A percentile compares a stretch with the other conserved stretches of the same genome.
These are phyloP conservation scores for Amanita pallidorosea DNA, from an alignment of 768 basidiomycete species.

Conservation along the genomic window DNA sequence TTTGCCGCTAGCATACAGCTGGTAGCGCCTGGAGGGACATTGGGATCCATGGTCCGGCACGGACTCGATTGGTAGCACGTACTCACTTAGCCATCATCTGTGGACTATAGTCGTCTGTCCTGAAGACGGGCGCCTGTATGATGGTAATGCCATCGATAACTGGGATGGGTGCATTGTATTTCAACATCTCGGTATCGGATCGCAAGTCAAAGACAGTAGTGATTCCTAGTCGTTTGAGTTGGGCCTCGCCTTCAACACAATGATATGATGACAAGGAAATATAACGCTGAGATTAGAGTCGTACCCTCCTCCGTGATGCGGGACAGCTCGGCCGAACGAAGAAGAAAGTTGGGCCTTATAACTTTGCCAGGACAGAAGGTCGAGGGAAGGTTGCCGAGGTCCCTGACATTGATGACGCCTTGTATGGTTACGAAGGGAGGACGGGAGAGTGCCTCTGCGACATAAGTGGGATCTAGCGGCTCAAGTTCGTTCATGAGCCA, in stretches of 20 bases:
- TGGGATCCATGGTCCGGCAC: constrained; percentile 13
- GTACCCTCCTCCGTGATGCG: constrained; percentile 61
- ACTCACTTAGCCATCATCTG: constrained; percentile 79
- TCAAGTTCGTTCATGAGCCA: constrained; percentile 37
- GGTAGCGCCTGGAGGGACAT: constrained; percentile 40
- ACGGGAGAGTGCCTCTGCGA: constrained; percentile 50
- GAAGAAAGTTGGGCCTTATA: constrained; percentile 47
- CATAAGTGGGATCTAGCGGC: constrained; percentile 56
- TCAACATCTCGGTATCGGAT: constrained; percentile 69
- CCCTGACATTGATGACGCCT: constrained; percentile 71
- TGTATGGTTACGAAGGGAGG: constrained; percentile 61
- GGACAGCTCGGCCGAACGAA: constrained; percentile 67
- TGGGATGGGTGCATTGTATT: constrained; percentile 60
- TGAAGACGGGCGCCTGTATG: constrained; percentile 53
- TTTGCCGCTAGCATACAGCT: constrained; percentile 71
- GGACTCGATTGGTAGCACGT: constrained; percentile 19
- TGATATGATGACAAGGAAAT: not conserved
- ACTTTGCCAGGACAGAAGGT: constrained; percentile 31
- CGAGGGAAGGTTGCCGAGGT: constrained; percentile 56
- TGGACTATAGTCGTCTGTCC: constrained; percentile 71
- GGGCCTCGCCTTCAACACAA: constrained; percentile 37
- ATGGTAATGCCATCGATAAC: constrained; percentile 53
- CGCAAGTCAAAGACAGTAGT: constrained; percentile 66
- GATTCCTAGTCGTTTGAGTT: constrained; percentile 51
- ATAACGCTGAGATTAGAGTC: not conserved